Evolutionary conservation across 495 filamentous ascomycete genomes (phyloP).

Genomic region (Hypoxylon rickii): DNA sequence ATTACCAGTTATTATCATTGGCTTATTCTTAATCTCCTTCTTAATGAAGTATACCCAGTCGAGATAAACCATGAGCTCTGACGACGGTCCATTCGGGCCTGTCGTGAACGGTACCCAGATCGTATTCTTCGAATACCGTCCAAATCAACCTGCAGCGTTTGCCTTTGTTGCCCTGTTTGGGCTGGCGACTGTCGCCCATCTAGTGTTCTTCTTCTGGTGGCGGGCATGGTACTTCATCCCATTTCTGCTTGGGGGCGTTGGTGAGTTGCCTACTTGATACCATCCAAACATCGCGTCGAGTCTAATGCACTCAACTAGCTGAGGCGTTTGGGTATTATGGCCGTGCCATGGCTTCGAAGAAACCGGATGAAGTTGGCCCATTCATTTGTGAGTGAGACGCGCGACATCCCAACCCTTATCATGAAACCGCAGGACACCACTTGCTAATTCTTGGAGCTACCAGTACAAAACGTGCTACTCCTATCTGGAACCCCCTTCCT

Average conservation of each 20-base stretch:
- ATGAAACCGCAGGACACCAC: too few species aligned
- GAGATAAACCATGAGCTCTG: too few species aligned
- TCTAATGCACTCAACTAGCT: conserved; percentile 35
- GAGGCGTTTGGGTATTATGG: conserved; percentile 56
- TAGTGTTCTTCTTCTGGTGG: conserved; percentile 48
- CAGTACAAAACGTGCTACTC: conserved; percentile 13
- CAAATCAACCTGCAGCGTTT: conserved; percentile 51
- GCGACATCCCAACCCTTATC: too few species aligned
- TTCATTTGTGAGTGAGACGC: too few species aligned
- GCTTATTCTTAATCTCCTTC: too few species aligned
- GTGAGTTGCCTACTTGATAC: conserved; percentile 27
- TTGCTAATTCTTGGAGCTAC: too few species aligned
- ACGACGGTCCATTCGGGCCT: conserved; percentile 18
- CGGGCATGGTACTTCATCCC: conserved; percentile 39
- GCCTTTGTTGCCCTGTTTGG: conserved; percentile 56
- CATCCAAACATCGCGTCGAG: too few species aligned
- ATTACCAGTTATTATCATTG: too few species aligned
- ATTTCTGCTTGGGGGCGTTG: conserved; percentile 37
- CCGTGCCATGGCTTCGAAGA: conserved; percentile 42
- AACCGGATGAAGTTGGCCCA: conserved; percentile 13
- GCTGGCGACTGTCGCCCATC: conserved; percentile 45
- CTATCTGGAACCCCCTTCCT: conserved; percentile 5
- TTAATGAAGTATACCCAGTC: too few species aligned
- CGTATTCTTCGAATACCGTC: conserved; percentile 52
- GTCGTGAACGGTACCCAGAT: conserved; percentile 21